Base-by-base conservation (phyloP, 192 early-diverging fungal species). In the Umbelopsis vinacea region DNA sequence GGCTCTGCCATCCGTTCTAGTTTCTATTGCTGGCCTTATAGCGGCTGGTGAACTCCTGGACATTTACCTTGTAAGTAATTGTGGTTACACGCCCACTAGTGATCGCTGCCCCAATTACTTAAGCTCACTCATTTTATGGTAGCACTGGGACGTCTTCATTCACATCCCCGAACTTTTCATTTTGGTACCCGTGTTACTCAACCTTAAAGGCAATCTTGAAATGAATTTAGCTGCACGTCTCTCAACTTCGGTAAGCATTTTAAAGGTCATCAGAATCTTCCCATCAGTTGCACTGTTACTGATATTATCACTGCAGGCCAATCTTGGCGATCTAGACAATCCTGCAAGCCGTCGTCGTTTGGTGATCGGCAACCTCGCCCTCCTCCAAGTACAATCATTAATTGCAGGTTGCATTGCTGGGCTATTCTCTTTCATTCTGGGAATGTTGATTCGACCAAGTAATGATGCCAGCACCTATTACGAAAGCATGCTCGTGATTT, bases 181-280 rank as follows among this genome's bases (percentile, higher is more conserved):
- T 55, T 84, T 96, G 72, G 87, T 95, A 3, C 88, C 95, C 1
- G 89, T 94, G 35, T 73, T 96, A 15, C 76, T 96, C 37, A 94
- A 94, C 72, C 82, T 96, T 33, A 96, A 96, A 67, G 94, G 95
- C 67, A 96, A 95, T 77, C 84, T 95, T 19, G 95, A 96, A 75
- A 91, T 95, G 83, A 96, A 93, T 63, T 82, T 96, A 67, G 91
- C 92, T 12, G 88, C 94, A 15, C 84, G 95, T 9, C 77, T 96
- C 6, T 91, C 92, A 3, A 95, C 94, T 5, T 85, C 82, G 63
- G 86, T 91, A 81, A 89, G 78, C 26, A 10, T 47, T 43, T 75
- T 63, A 29, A 3, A 29, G 11, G 5, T 22, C 14, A 43, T 54
- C 43, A 47, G 29, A 4, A 22, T n/a, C 21, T 21, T 17, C 23